phyloP scores from a whole-genome alignment of 169 alveolate genomes.

The Eimeria praecox region DNA sequence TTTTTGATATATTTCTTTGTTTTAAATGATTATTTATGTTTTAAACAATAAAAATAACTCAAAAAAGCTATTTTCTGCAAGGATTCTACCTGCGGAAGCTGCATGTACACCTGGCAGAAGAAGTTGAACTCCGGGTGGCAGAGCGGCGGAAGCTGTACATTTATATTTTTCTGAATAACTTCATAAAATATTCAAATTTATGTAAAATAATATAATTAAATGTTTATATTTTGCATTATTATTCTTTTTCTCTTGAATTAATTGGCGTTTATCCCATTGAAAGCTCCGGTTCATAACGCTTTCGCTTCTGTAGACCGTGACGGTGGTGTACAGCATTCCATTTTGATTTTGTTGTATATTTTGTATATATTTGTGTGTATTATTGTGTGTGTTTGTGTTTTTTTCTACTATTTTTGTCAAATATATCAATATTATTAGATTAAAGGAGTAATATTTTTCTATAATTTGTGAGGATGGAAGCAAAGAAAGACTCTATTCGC shows the following conservation, averaged over 20 bases:
- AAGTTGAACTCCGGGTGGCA: neutral
- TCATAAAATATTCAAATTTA: neutral
- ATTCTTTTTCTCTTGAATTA: neutral
- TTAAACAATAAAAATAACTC: neutral
- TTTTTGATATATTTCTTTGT: neutral
- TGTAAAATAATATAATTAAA: neutral
- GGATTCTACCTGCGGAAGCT: neutral
- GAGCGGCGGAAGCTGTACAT: neutral
- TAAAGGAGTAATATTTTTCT: too few relatives aligned
- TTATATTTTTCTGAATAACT: neutral
- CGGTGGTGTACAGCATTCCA: neutral
- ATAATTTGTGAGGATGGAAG: neutral
- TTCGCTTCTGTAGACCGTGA: neutral
- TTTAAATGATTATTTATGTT: neutral
- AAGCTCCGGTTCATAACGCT: neutral
- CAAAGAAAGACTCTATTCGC: constrained; percentile 31
- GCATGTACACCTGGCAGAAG: neutral
- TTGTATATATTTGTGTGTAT: neutral
- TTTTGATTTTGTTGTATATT: neutral
- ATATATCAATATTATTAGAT: too few relatives aligned
- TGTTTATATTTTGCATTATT: too few relatives aligned
- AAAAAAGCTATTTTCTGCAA: neutral
- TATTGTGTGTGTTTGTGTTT: too few relatives aligned
- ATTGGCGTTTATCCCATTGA: neutral
- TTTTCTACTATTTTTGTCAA: too few relatives aligned